Evolutionary conservation across 495 filamentous ascomycete species (phyloP).

Genomic region (Tuber melanosporum): DNA sequence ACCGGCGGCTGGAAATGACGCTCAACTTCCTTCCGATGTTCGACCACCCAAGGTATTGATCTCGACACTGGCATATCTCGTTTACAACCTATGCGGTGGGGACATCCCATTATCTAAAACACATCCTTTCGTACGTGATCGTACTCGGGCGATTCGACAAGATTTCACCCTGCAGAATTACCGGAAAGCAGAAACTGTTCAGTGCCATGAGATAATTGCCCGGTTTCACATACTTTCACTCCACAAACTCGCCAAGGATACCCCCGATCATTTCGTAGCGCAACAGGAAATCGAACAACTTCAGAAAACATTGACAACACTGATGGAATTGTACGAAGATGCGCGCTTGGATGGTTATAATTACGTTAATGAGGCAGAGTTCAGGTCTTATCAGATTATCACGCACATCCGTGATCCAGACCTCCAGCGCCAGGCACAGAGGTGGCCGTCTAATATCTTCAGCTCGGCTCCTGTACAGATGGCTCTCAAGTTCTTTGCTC

Average conservation of each 20-base stretch:
- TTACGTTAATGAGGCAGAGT: constrained; percentile 75
- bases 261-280: constrained; percentile 67
- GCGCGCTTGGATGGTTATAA: constrained; percentile 27
- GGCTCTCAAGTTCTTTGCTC: constrained; percentile 62
- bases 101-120: constrained; percentile 58
- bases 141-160: constrained; percentile 82
- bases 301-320: constrained; percentile 73
- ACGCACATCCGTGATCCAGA: constrained; percentile 72
- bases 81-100: constrained; percentile 63
- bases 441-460: constrained; percentile 57
- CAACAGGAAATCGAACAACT: constrained; percentile 93
- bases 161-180: constrained; percentile 79
- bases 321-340: constrained; percentile 84
- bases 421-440: constrained; percentile 66
- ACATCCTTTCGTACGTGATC: constrained; percentile 90
- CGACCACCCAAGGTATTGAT: constrained; percentile 69
- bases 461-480: constrained; percentile 54
- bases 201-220: constrained; percentile 81
- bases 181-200: constrained; percentile 54
- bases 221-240: constrained; percentile 85
- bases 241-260: constrained; percentile 67
- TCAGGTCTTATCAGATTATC: constrained; percentile 81
- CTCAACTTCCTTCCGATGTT: constrained; percentile 85
- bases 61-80: constrained; percentile 73
- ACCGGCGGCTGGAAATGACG: constrained; percentile 86